These are phyloP conservation scores for Spinacia oleracea DNA, from an alignment of 179 eudicot genomes.

Conservation along the genomic window DNA sequence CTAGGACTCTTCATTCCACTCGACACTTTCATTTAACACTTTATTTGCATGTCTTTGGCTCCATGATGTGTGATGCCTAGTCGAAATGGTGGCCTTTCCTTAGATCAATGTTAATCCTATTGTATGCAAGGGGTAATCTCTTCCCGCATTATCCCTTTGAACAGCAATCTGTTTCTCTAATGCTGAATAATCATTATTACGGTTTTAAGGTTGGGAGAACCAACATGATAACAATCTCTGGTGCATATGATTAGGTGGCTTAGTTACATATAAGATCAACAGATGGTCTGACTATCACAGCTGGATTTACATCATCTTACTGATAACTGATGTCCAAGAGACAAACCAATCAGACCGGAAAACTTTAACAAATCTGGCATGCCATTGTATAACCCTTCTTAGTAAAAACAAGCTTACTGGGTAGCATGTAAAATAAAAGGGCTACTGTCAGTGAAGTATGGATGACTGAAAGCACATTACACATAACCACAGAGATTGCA, in stretches of 20 bases:
- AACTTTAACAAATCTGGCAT: not conserved
- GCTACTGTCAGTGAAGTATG: too few species aligned
- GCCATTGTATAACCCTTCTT: not conserved
- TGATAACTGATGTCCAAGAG: not conserved
- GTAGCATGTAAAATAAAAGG: not conserved
- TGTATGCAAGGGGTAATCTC: not conserved
- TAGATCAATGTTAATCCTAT: not conserved
- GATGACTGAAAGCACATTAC: not conserved
- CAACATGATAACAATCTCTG: not conserved
- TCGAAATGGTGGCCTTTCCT: not conserved
- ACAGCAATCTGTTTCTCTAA: not conserved
- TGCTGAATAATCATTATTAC: not conserved
- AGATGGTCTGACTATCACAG: not conserved
- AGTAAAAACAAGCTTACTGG: not conserved
- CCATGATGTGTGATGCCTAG: not conserved
- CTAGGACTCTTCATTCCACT: not conserved
- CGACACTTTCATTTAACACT: not conserved
- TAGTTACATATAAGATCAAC: not conserved
- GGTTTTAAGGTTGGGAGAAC: not conserved
- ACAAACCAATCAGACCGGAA: not conserved
- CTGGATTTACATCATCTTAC: not conserved
- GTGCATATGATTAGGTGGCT: not conserved
- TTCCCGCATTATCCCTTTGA: not conserved
- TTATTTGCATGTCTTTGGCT: not conserved
- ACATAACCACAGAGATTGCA: not conserved